Evolutionary conservation across 2,329 filamentous ascomycete species (phyloP).

Genomic region (Penicillium sp.): DNA sequence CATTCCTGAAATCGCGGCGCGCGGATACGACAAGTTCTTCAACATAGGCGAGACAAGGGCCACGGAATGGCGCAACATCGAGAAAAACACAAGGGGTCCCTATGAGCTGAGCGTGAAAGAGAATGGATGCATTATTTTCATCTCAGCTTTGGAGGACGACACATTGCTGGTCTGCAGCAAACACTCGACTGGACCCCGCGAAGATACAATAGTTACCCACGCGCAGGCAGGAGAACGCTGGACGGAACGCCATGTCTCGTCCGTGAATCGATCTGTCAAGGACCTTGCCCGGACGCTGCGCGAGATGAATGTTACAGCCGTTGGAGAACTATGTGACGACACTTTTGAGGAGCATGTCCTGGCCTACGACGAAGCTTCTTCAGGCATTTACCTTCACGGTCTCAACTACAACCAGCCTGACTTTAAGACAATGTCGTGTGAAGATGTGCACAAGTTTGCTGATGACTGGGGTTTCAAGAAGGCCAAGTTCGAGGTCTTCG

Average conservation of each 20-base stretch:
- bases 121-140: conserved; percentile 99
- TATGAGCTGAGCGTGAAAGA: conserved; percentile 97
- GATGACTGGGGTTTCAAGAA: conserved; percentile 92
- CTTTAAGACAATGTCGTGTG: conserved; percentile 82
- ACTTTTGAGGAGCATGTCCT: conserved; percentile 95
- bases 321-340: conserved; percentile 95
- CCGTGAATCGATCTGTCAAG: conserved; percentile 72
- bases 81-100: conserved; percentile 72
- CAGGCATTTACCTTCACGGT: conserved; percentile 92
- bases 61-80: conserved; percentile 81
- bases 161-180: conserved; percentile 97
- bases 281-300: conserved; percentile 77
- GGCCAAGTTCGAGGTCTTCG: conserved; percentile 74
- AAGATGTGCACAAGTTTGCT: conserved; percentile 84
- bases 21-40: conserved; percentile 99
- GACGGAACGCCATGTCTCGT: conserved; percentile 74
- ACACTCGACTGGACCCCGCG: conserved; percentile 84
- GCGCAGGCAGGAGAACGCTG: conserved; percentile 78
- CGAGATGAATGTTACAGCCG: conserved; percentile 83
- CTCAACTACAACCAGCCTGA: conserved; percentile 93
- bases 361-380: conserved; percentile 76
- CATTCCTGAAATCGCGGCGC: conserved; percentile 73
- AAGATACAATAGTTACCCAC: conserved; percentile 73
- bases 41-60: conserved; percentile 79
- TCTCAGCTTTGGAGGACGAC: conserved; percentile 84